Evolutionary conservation across 495 filamentous ascomycete genomes (phyloP), one percentile per base, ranked within the genome.

Genomic region (Aspergillus haitiensis): DNA sequence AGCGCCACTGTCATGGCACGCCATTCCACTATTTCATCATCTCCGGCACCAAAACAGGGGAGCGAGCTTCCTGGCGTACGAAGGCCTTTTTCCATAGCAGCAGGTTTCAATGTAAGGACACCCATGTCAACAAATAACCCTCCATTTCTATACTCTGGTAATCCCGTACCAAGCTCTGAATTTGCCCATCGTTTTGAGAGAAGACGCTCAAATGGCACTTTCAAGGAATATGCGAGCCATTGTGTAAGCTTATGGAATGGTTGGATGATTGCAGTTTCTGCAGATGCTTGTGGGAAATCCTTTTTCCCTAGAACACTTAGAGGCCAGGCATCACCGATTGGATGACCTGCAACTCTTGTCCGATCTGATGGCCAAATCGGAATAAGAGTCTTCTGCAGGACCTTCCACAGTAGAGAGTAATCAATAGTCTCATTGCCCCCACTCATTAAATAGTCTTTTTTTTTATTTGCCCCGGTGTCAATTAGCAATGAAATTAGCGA

Each of bases 61-160:
- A 92, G 85, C 12, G 87, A 83, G 60, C 90, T 82, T 59, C 83
- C 66, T 5, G 72, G 70, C 27, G 36, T 52, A 2, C 55, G 84
- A 5, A 67, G 52, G 0, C 73, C 73, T 13, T 87, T 79, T 64
- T 88, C 78, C 67, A 79, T 66, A 36, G 91, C 87, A 8, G 78
- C 73, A 0, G 75, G 69, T 68, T 92, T 93, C n/a, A 96, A 76
- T 0, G 82, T 87, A 33, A 96, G 72, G 13, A 96, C 85, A 1
- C 90, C 92, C 2, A 89, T 81, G 59, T 96, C 92, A 52, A 96
- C 84, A 32, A 96, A 85, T 0, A 96, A 69, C 3, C 92, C 92
- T 27, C 92, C 92, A 64, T 96, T 96, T 18, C 92, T 80, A 64
- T 95, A 96, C 66, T 96, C 92, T 0, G 92, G 90, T 0, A 96